Evolutionary conservation across 768 basidiomycete genomes (phyloP).

Genomic region (Calocybe cyanea): DNA sequence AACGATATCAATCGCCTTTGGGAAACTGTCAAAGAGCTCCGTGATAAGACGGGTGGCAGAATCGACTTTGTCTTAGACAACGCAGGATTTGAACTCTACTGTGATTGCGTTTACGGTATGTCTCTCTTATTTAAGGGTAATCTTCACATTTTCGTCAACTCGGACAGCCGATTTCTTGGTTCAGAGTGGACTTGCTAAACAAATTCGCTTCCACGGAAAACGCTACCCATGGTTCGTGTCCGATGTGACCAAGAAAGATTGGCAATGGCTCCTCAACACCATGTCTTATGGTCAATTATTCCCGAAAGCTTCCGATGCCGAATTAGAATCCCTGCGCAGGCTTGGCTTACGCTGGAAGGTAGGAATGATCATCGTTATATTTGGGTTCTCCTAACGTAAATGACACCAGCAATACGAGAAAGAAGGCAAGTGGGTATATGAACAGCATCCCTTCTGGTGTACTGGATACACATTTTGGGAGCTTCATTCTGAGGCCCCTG

Average conservation of each 20-base stretch:
- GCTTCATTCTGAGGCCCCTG: conserved; percentile 76
- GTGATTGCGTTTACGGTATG: conserved; percentile 81
- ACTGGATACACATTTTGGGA: conserved; percentile 97
- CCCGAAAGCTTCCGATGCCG: conserved; percentile 73
- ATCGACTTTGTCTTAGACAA: conserved; percentile 85
- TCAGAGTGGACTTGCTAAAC: conserved; percentile 79
- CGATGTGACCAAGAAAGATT: conserved; percentile 90
- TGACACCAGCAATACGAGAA: conserved; percentile 75
- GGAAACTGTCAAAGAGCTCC: conserved; percentile 68
- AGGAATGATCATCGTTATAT: conserved; percentile 3
- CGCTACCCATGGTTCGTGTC: conserved; percentile 94
- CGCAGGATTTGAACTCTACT: conserved; percentile 86
- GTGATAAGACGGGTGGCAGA: conserved; percentile 67
- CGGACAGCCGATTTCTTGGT: conserved; percentile 83
- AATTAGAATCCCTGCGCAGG: conserved; percentile 74
- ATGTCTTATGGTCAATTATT: conserved; percentile 94
- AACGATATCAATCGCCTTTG: conserved; percentile 74
- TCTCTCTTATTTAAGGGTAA: background rate
- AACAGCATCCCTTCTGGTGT: conserved; percentile 93
- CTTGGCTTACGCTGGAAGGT: conserved; percentile 92
- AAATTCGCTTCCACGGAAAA: conserved; percentile 94
- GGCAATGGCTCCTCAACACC: conserved; percentile 86
- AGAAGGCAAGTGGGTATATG: conserved; percentile 92
- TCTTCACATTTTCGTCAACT: conserved; percentile 8
- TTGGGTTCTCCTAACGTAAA: conserved; percentile 1